These are phyloP conservation scores for Phellopilus nigrolimitatus DNA, from an alignment of 1,284 basidiomycete species.

Conservation along the genomic window DNA sequence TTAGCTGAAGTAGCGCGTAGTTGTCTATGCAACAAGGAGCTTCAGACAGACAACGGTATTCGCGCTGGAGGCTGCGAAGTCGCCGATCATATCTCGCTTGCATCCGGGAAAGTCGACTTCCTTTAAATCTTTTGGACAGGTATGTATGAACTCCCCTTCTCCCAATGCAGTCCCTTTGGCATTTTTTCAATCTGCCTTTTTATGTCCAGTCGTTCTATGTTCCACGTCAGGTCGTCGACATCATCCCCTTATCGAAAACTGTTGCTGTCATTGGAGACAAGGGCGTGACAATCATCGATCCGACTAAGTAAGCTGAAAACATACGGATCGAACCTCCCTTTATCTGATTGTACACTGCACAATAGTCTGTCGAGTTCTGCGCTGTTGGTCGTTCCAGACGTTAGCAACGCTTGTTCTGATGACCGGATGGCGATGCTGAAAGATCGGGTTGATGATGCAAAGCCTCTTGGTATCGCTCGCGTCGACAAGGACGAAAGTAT, in stretches of 20 bases:
- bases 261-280: constrained; percentile 61
- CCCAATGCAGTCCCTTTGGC: constrained; percentile 4
- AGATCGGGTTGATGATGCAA: constrained; percentile 50
- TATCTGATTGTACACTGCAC: constrained; percentile 27
- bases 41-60: constrained; percentile 53
- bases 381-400: constrained; percentile 56
- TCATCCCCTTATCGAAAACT: constrained; percentile 54
- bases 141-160: constrained; percentile 36
- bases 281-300: constrained; percentile 60
- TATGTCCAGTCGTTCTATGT: constrained; percentile 53
- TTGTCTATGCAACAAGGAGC: constrained; percentile 62
- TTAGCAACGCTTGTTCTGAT: constrained; percentile 40
- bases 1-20: constrained; percentile 32
- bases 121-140: constrained; percentile 60
- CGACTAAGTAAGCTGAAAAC: constrained; percentile 48
- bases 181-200: constrained; percentile 14
- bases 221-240: constrained; percentile 58
- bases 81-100: constrained; percentile 30
- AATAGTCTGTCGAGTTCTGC: constrained; percentile 32
- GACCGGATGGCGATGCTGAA: constrained; percentile 49
- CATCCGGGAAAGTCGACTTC: constrained; percentile 30
- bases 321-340: neutral
- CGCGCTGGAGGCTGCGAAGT: constrained; percentile 36
- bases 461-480: constrained; percentile 61
- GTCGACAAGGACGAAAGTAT: constrained; percentile 55